Evolutionary conservation across 73 alveolate genomes (phyloP), one percentile per base, ranked within the genome.

Genomic region (Blepharisma stoltei): DNA sequence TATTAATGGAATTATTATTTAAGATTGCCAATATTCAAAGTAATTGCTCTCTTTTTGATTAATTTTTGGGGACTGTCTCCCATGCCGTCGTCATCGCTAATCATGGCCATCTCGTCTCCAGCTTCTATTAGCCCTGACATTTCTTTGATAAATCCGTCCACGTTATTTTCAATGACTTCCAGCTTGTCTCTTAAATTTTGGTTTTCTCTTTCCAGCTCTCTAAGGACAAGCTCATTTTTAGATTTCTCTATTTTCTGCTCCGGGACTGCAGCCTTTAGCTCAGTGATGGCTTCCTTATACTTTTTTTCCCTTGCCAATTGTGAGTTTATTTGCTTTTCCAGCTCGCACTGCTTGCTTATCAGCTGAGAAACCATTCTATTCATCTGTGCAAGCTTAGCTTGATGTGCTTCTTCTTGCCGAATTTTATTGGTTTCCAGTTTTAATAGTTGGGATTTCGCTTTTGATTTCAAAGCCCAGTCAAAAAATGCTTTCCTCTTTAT

Each of bases 1-100:
- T 32, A 32, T 32, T 32, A 32, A 32, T 32, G 41, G 41, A 32
- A 32, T 32, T 32, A 32, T 32, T 32, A 32, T 32, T 32, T 32
- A 32, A 32, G 41, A 32, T 32, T 32, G 41, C 66, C 23, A 52
- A 14, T 60, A 60, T 60, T 38, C 23, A 20, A 60, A 25, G 18
- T 8, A n/a, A 60, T 60, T 60, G 18, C 49, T 60, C 18, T 38
- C 18, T 60, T 60, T 60, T 60, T 60, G 14, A 25, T 25, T 14
- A 25, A 14, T 25, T 60, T 60, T 9, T 38, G 46, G 18, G 14
- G 73, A 8, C 46, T 14, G 46, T 60, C 73, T 60, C 73, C 73
- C 14, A 60, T n/a, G 14, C 73, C 73, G 23, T 60, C 73, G 23
- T 60, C 73, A 60, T 60, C 73, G 5, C 73, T 60, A 60, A 38